Base-by-base conservation (phyloP, 176 grass and related monocot species). In the Cenchrus purpureus region DNA sequence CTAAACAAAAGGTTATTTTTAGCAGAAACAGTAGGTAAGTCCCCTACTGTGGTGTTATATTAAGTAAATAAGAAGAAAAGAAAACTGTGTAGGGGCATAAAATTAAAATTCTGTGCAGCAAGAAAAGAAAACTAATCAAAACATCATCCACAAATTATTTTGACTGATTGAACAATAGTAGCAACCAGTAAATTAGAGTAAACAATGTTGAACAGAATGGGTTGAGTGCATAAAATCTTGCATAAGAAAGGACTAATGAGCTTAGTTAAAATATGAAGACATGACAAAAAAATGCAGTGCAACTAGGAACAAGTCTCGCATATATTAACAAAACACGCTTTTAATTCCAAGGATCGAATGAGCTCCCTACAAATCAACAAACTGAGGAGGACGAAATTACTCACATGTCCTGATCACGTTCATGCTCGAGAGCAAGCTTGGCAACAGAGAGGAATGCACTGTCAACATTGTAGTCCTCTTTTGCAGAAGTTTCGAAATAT, bases 401-500 rank as follows among this genome's bases (percentile, higher is more conserved):
- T 91, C 88, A 99, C 97, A 99, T 97, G 88, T 99, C 97, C 79
- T 97, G 97, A 53, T 97, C 91, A 73, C 82, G 84, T 67, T 99
- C 97, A 78, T 97, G 94, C 76, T 99, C 88, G 55, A 99, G 56
- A 54, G 97, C 94, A 81, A 99, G 97, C 82, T 97, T 96, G 72
- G 94, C 92, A 66, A 99, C 83, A 82, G 85, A 89, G 31, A 99
- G 87, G 78, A 99, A 94, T 22, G 92, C 94, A 69, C 77, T 87
- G 62, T 99, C 97, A 40, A 99, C 94, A 72, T 99, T 99, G 71
- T 75, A 85, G 78, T 94, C 97, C 83, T 99, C 97, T 84, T 94
- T 99, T 77, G 97, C 97, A 52, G 94, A 99, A 71, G 97, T 99
- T 86, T 99, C 97, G 55, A 83, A 97, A 84, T 99, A 99, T 77